These are phyloP conservation scores for Aethionema arabicum DNA, from an alignment of 345 rosid species.

Conservation along the genomic window DNA sequence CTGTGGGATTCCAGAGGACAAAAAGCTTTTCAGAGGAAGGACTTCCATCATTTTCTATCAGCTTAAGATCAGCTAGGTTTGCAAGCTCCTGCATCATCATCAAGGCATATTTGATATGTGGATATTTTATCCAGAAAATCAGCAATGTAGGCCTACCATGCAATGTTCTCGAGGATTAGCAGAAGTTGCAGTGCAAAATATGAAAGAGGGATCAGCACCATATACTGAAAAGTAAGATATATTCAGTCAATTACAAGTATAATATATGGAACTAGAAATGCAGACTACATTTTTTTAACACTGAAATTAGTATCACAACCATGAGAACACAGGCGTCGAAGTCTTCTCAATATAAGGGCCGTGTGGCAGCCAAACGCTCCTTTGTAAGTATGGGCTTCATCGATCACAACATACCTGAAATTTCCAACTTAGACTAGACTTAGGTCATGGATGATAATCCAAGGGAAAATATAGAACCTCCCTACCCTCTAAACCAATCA, in stretches of 20 bases:
- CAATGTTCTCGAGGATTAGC: conserved; percentile 94
- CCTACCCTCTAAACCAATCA: conserved; percentile 15
- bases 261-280: neutral
- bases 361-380: conserved; percentile 99
- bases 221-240: conserved; percentile 54
- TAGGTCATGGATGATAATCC: neutral
- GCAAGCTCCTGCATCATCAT: conserved; percentile 80
- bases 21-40: conserved; percentile 80
- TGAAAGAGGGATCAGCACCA: conserved; percentile 71
- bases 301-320: conserved; percentile 45
- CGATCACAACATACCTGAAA: conserved; percentile 77
- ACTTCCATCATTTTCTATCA: conserved; percentile 85
- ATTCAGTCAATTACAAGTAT: conserved; percentile 15
- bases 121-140: conserved; percentile 15
- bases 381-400: conserved; percentile 93
- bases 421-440: neutral
- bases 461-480: neutral
- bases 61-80: conserved; percentile 70
- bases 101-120: conserved; percentile 25
- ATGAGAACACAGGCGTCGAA: conserved; percentile 79
- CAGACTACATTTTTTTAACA: conserved; percentile 13
- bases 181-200: conserved; percentile 94
- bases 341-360: conserved; percentile 92
- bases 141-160: conserved; percentile 57
- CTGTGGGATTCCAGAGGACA: conserved; percentile 78